Conservation (phyloP, 2,329 filamentous ascomycete genomes). For the Furcasterigmium furcatum region DNA sequence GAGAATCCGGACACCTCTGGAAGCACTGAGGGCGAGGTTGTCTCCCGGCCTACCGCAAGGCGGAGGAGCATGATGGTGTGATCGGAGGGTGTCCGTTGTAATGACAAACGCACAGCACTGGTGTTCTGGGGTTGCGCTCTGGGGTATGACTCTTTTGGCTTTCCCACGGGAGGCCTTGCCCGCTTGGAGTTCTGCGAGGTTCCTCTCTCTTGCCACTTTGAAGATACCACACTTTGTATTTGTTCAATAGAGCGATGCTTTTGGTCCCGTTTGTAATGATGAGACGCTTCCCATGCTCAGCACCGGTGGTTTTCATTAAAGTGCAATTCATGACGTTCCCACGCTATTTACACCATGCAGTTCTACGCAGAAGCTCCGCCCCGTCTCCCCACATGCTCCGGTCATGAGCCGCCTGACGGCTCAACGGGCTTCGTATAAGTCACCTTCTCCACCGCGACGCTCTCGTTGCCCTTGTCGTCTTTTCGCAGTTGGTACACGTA, state of each 20-base stretch:
- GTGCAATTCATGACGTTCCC: no score
- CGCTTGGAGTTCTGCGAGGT: no score
- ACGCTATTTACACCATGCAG: no score
- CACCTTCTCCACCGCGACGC: constrained; percentile 81
- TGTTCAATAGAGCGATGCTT: constrained; percentile 3
- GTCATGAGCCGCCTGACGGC: constrained; percentile 49
- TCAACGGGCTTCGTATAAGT: constrained; percentile 77
- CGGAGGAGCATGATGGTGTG: constrained; percentile 60
- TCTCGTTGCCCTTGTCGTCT: constrained; percentile 73
- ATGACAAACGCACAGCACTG: constrained; percentile 5
- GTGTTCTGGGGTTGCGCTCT: constrained; percentile 4
- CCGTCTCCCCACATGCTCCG: no score
- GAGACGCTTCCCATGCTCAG: background rate
- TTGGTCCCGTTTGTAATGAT: background rate
- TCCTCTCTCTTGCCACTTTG: background rate
- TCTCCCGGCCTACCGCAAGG: constrained; percentile 33
- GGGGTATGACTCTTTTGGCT: no score
- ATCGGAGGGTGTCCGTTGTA: constrained; percentile 15
- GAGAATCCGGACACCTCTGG: constrained; percentile 20
- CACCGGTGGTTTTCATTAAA: no score
- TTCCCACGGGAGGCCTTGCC: no score
- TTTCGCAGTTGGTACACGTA: constrained; percentile 90
- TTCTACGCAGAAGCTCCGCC: no score
- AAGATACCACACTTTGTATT: constrained; percentile 10
- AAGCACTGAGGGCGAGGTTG: constrained; percentile 5